A percentile compares a stretch with the other conserved stretches of the same genome.
Evolutionary conservation across 306 rosid species (phyloP).

Genomic region (Prosopis cineraria): DNA sequence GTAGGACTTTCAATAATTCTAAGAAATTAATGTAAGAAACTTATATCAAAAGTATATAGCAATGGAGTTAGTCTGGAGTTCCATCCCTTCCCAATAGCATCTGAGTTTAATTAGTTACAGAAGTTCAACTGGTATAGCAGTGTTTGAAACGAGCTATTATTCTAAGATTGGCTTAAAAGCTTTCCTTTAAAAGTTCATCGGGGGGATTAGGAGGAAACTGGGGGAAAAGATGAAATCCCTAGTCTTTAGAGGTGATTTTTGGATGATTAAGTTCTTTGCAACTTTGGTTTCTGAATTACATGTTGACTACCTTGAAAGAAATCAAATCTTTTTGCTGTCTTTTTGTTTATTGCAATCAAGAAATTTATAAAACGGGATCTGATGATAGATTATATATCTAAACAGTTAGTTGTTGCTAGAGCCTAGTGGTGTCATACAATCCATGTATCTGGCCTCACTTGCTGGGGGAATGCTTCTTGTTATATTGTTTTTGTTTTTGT

Average conservation of each 20-base stretch:
- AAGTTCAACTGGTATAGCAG: not conserved
- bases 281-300: not conserved
- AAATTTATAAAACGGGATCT: not conserved
- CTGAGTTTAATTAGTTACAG: conserved; percentile 21
- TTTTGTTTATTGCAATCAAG: not conserved
- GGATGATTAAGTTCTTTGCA: not conserved
- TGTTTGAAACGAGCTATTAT: not conserved
- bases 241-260: not conserved
- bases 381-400: not conserved
- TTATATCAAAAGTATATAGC: not conserved
- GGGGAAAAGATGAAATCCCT: not conserved
- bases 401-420: not conserved
- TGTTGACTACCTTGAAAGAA: not conserved
- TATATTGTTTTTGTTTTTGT: not conserved
- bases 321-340: not conserved
- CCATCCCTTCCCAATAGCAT: not conserved
- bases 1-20: conserved; percentile 5
- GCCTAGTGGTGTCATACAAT: not conserved
- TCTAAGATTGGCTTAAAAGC: conserved; percentile 13
- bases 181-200: conserved; percentile 9
- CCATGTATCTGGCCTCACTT: not conserved
- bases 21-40: not conserved
- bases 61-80: not conserved
- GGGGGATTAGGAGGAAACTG: not conserved
- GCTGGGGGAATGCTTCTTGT: not conserved